Base-by-base conservation (phyloP, 1,284 basidiomycete species). In the Microstroma glucosiphilum region DNA sequence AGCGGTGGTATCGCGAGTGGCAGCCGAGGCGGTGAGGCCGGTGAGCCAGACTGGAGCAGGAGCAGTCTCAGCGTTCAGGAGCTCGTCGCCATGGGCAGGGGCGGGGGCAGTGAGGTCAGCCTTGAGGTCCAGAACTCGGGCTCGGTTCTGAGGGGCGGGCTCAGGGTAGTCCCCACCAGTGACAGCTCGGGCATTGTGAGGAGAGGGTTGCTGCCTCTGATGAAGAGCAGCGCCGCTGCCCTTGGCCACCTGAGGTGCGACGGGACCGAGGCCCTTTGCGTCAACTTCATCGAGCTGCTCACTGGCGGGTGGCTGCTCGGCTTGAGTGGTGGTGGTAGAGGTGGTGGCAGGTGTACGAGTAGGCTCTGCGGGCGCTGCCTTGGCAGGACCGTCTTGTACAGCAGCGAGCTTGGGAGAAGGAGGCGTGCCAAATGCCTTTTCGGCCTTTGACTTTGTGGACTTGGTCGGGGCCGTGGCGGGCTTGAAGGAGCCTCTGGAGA, bases 391-490 rank as follows among this genome's bases (percentile, higher is more conserved):
- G 40, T 30, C 40, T 17, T 13, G 13, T 12, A 26, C 41, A 19
- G 42, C 37, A 1, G 56, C 56, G 60, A 37, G 61, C 58, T 40
- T 63, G 56, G 21, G 56, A 58, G 17, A 59, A 30, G n/a, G 30
- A 37, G 30, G 30, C 4, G 30, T 9, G 42, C 54, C 51, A 7
- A 54, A 25, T 26, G n/a, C 21, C 11, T 62, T 58, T 60, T 67
- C 61, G 37, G 61, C 60, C 26, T 69, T 67, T 62, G 60, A 61
- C n/a, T 64, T 56, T 58, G 65, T 72, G 21, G 67, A 67, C 63
- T 69, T 72, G 59, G 69, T 68, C 51, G 68, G 66, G 60, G 72
- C 70, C 56, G 65, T 68, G 57, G 71, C 70, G 41, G 73, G 73
- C 11, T 72, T 63, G 59, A 75, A 68, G 40, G 70, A 63, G 30